Evolutionary conservation across 78 protist genomes (phyloP), one percentile per base, ranked within the genome.

Genomic region (Polysphondylium violaceum): DNA sequence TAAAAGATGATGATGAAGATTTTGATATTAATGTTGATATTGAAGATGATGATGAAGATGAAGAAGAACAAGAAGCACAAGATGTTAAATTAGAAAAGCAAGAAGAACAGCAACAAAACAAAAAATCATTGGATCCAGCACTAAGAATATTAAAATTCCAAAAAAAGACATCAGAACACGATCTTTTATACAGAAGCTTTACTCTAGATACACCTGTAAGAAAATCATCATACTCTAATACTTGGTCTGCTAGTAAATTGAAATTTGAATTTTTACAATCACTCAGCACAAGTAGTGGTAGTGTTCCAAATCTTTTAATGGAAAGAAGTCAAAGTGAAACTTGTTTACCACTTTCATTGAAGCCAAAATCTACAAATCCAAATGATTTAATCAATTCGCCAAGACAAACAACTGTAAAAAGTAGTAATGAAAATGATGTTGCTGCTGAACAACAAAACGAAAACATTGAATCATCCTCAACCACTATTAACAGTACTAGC

Each of bases 251-350:
- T 12, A 72, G 51, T 16, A 72, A 72, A 72, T 29, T 72, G 27
- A 44, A 65, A n/a, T 65, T 65, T 19, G 73, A 65, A 23, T 38
- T 29, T 65, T 65, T 65, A 8, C 71, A 61, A 17, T 12, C 8
- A n/a, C 67, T 35, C 2, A 63, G 38, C 5, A 27, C 19, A 16
- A 29, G 21, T 29, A 29, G 6, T 63, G n/a, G n/a, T n/a, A n/a
- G n/a, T n/a, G 19, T n/a, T n/a, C n/a, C n/a, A n/a, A n/a, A n/a
- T 17, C 41, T 35, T 41, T 29, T 29, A 38, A 76, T 25, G 53
- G 87, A 76, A 43, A 76, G 87, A 63, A 63, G 87, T 63, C 72
- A 61, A 41, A 76, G 87, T 44, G 87, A 76, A 38, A 61, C 65
- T 23, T 44, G 43, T n/a, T 35, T 76, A 33, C 75, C 71, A 63